phyloP scores from a whole-genome alignment of 2,329 filamentous ascomycete species.

The Hypoxylon sp. region DNA sequence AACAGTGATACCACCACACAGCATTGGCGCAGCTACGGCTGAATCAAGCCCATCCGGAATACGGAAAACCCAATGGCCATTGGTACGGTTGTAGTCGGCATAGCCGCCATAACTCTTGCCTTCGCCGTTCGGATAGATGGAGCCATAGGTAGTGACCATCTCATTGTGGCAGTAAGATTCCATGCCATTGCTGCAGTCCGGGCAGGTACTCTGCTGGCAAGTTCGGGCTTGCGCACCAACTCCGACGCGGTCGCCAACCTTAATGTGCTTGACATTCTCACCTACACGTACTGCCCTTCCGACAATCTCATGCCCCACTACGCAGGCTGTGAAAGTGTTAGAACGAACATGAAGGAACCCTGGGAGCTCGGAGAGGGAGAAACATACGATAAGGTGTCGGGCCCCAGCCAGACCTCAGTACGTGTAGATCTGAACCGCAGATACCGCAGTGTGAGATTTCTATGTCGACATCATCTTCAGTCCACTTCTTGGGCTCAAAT shows the following conservation, averaged over 20 bases:
- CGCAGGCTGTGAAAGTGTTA: constrained; percentile 58
- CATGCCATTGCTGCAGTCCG: constrained; percentile 59
- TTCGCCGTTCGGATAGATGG: constrained; percentile 65
- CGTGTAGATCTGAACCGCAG: constrained; percentile 75
- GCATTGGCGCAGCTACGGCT: constrained; percentile 71
- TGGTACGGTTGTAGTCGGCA: constrained; percentile 55
- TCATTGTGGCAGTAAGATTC: constrained; percentile 60
- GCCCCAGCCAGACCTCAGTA: constrained; percentile 69
- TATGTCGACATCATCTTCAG: constrained; percentile 76
- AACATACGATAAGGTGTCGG: constrained; percentile 59
- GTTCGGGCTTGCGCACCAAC: constrained; percentile 73
- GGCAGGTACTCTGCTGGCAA: constrained; percentile 64
- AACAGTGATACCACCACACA: constrained; percentile 79
- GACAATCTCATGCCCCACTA: constrained; percentile 77
- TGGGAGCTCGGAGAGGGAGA: not conserved
- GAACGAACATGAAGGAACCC: constrained; percentile 24
- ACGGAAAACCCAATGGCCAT: constrained; percentile 63
- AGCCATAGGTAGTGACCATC: constrained; percentile 68
- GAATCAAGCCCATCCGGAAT: constrained; percentile 61
- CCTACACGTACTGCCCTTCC: constrained; percentile 72
- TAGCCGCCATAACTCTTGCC: constrained; percentile 73
- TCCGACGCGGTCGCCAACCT: constrained; percentile 58
- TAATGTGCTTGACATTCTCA: constrained; percentile 66
- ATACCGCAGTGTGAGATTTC: constrained; percentile 76
- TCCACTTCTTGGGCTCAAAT: constrained; percentile 76